Evolutionary conservation across 768 basidiomycete species (phyloP), one percentile per base, ranked within the genome.

Genomic region (Leccinum imitatum): DNA sequence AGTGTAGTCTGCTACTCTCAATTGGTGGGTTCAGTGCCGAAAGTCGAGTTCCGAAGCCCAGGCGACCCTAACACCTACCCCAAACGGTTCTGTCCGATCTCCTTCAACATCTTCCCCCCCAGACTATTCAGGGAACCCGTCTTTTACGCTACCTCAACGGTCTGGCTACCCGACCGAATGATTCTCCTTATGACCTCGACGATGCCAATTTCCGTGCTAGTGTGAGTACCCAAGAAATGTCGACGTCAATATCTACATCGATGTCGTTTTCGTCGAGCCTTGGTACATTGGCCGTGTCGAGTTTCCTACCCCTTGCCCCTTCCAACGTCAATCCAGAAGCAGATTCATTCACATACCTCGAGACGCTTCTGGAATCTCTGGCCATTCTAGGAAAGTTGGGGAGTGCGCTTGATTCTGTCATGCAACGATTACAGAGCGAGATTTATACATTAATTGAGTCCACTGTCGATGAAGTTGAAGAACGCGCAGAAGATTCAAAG

Each of bases 341-440:
- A 10, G 93, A 99, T 70, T 94, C 93, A 0, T 99, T 97, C 74
- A 75, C 86, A 4, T 98, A 98, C 68, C 87, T 98, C 64, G 97
- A 98, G 76, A 90, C 86, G 2, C 80, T 98, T 6, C 78, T 98
- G 8, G 97, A 98, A 73, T 90, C 95, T n/a, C 79, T 98, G 13
- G 89, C 94, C 14, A 88, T 94, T 2, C 79, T 99, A 14, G 95
- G 95, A 7, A 90, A 91, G 69, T 81, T 98, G 3, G 93, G 92
- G 3, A 85, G 78, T 57, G 91, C 87, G 6, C 77, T 98, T 15
- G 97, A 99, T 67, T 84, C 81, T 53, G 79, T 98, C 50, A 79
- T 86, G 6, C 95, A 98, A 71, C 85, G 95, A 54, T 77, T 97
- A 3, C 84, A 90, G 2, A 78, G 81, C 53, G 97, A 99, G 75